Evolutionary conservation across 148 eudicot genomes (phyloP).

Genomic region (Chenopodium album): DNA sequence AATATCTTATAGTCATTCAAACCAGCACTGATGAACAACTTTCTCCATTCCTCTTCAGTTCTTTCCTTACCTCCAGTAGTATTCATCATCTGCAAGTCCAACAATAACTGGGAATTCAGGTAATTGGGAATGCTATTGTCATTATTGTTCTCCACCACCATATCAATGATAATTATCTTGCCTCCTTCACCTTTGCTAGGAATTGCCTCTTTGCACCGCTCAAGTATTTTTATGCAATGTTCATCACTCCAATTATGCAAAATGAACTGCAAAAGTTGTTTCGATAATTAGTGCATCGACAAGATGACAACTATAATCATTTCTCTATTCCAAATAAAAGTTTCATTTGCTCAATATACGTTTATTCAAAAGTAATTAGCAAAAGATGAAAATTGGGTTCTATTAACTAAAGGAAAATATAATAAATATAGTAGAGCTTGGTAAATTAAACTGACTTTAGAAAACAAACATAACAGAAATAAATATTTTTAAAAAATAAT

Average conservation of each 20-base stretch:
- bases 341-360: no score
- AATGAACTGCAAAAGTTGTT: conserved; percentile 16
- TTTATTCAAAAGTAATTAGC: no score
- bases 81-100: conserved; percentile 12
- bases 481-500: no score
- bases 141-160: conserved; percentile 3
- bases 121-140: not conserved
- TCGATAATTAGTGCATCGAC: no score
- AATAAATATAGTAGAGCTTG: no score
- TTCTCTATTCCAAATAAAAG: no score
- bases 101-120: not conserved
- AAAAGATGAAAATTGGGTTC: no score
- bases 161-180: conserved; percentile 23
- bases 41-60: not conserved
- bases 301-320: no score
- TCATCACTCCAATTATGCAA: conserved; percentile 28
- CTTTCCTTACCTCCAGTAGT: not conserved
- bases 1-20: not conserved
- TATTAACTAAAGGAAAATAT: no score
- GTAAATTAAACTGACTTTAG: no score
- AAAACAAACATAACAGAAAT: no score
- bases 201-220: conserved; percentile 27
- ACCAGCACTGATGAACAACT: not conserved
- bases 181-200: conserved; percentile 25
- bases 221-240: conserved; percentile 21